Base-by-base conservation (phyloP, 768 basidiomycete species). In the Lactifluus subvellereus region DNA sequence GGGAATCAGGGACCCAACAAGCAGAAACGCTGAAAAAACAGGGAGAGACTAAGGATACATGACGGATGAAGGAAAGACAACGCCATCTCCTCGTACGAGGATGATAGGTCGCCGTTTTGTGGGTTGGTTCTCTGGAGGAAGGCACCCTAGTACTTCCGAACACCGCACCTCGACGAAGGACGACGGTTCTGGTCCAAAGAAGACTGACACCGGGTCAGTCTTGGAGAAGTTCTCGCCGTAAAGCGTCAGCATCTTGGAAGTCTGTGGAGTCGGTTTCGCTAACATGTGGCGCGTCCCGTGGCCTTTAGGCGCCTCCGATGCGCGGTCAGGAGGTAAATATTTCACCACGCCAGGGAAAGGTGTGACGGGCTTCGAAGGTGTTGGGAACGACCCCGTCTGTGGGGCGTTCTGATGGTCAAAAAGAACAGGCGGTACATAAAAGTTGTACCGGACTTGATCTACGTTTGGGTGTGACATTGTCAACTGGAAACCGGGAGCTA, bases 381-480 rank as follows among this genome's bases (percentile, higher is more conserved):
- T 83, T 37, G 89, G 88, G 80, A 87, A 91, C 22, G 88, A 86
- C 6, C 84, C 81, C 8, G 80, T 84, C 69, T 84, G 84, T 20
- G 84, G 78, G n/a, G 84, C 81, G 65, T 84, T 85, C 72, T 88
- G 89, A 68, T 85, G 85, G 77, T 92, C 89, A 71, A 89, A 91
- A 49, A 94, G 78, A 30, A 87, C 82, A 1, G 90, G 89, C 37
- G 93, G 93, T 13, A 94, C 87, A 71, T 92, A 94, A 75, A 94
- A 95, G 74, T 94, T 93, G 77, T 94, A 94, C 65, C 93, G 87
- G 57, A 93, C 83, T 83, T 94, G 89, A 71, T 95, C 92, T 87
- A 75, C 60, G 63, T 52, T 18, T 42, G 61, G 54, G 14, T 16
- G 33, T 43, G 0, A 13, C 6, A 14, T 27, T 37, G 33, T 60